Percentiles rank a stretch among this genome's conserved stretches.
phyloP scores from a whole-genome alignment of 2,329 filamentous ascomycete species.

The Trichocomaceae sp. region DNA sequence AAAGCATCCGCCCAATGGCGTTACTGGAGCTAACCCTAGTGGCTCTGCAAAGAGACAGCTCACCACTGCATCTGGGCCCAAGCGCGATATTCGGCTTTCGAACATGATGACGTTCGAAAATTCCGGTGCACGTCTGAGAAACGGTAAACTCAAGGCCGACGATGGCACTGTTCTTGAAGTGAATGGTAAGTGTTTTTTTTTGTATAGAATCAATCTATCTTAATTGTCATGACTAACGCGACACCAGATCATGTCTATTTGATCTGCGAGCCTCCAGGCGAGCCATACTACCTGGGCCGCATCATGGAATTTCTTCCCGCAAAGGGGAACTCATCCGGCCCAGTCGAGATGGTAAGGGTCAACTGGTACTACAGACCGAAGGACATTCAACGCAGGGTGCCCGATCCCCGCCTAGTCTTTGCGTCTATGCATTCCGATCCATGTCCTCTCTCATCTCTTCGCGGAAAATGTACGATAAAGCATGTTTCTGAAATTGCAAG shows the following conservation, averaged over 20 bases:
- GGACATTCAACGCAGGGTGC: constrained; percentile 86
- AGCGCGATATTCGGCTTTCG: constrained; percentile 48
- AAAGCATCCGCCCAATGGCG: constrained; percentile 57
- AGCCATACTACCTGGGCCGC: constrained; percentile 93
- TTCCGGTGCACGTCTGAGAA: constrained; percentile 59
- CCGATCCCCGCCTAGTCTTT: constrained; percentile 85
- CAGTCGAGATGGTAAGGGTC: constrained; percentile 80
- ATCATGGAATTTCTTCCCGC: constrained; percentile 96
- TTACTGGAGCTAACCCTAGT: constrained; percentile 24
- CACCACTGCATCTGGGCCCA: constrained; percentile 23
- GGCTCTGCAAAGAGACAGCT: constrained; percentile 31
- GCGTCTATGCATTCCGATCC: constrained; percentile 98
- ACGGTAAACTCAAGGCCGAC: constrained; percentile 77
- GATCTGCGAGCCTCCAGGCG: constrained; percentile 92
- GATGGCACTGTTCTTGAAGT: constrained; percentile 76
- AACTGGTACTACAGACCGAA: constrained; percentile 99
- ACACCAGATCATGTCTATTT: constrained; percentile 77
- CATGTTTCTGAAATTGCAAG: constrained; percentile 81
- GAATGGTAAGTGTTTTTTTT: constrained; percentile 62
- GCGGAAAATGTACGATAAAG: constrained; percentile 85
- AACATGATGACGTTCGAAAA: constrained; percentile 87
- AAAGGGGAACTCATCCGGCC: constrained; percentile 64
- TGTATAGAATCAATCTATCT: constrained; percentile 15
- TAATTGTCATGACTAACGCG: constrained; percentile 11
- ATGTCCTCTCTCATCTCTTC: constrained; percentile 82